Conservation (phyloP, 2,329 filamentous ascomycete genomes). For the Uncinocarpus reesii region DNA sequence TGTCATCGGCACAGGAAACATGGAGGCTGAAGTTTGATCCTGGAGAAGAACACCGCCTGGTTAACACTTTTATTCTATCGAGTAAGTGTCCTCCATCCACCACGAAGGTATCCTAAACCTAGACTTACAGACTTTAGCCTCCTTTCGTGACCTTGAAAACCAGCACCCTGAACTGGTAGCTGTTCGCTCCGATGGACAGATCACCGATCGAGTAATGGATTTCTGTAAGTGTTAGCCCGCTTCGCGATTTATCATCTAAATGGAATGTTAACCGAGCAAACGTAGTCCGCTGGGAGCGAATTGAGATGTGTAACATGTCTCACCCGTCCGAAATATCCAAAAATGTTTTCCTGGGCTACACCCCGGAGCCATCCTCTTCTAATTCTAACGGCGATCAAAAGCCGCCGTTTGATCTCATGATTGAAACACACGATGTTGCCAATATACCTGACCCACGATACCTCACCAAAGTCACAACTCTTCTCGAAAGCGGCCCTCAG, state of each 20-base stretch:
- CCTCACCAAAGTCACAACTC: conserved; percentile 53
- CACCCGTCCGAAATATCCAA: conserved; percentile 74
- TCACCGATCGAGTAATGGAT: conserved; percentile 71
- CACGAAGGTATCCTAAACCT: not conserved
- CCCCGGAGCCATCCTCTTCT: conserved; percentile 44
- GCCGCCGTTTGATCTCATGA: conserved; percentile 64
- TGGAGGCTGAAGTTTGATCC: conserved; percentile 59
- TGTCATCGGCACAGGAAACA: conserved; percentile 64
- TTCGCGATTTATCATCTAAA: not conserved
- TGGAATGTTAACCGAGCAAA: conserved; percentile 4
- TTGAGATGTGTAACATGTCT: conserved; percentile 92
- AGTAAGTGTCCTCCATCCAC: conserved; percentile 36
- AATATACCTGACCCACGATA: conserved; percentile 60
- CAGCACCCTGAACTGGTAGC: conserved; percentile 61
- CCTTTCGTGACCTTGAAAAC: conserved; percentile 62
- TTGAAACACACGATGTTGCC: conserved; percentile 81
- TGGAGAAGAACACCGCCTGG: conserved; percentile 49
- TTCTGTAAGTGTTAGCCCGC: conserved; percentile 48
- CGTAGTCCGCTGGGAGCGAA: conserved; percentile 64
- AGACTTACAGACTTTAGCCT: conserved; percentile 29
- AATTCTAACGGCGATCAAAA: conserved; percentile 41
- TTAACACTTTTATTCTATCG: conserved; percentile 73
- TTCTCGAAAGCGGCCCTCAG: conserved; percentile 42
- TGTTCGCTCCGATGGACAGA: conserved; percentile 57
- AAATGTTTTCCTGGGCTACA: conserved; percentile 86